Base-by-base conservation (phyloP, 176 grass and related monocot species). In the Tuctoria greenei region DNA sequence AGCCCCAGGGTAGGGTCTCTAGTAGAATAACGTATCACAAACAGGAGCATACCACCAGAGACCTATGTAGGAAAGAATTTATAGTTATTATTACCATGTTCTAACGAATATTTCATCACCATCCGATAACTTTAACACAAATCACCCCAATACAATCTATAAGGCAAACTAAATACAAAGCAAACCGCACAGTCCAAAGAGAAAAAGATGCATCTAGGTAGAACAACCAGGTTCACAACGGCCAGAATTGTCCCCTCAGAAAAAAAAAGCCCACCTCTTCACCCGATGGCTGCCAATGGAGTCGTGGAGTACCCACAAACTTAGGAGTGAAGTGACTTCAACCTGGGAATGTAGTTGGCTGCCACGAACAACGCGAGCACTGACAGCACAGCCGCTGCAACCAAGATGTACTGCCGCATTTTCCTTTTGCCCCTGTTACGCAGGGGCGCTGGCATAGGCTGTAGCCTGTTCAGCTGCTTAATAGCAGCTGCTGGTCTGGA, bases 351-450 rank as follows among this genome's bases (percentile, higher is more conserved):
- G 61, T 88, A 88, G 45, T 82, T 95, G 75, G 77, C 83, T 8
- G 84, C 86, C 14, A 90, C 31, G 21, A 99, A 90, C 72, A 95
- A 43, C 13, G 87, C 86, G 14, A 95, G 18, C 27, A 86, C 67
- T 4, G 80, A 71, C 61, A 90, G 17, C 59, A 82, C 71, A 23
- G 85, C 76, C 10, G 72, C 61, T 27, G 76, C 83, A 6, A 77
- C 72, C 49, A 87, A 72, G 49, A 99, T 62, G 80, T 93, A 95
- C 36, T 90, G 76, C 6, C 71, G 44, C 73, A 91, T 88, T 54
- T 82, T 99, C 70, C 80, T 88, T 60, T 57, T 89, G 47, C 66
- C 61, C 80, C 63, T 89, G 76, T 99, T 85, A 46, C 89, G 92
- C 44, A 95, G 89, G 42, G 91, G 80, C 20, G 69, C 64, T 21